Base-by-base conservation (phyloP, 768 basidiomycete genomes). In the Tylopilus vinaceipallidus region DNA sequence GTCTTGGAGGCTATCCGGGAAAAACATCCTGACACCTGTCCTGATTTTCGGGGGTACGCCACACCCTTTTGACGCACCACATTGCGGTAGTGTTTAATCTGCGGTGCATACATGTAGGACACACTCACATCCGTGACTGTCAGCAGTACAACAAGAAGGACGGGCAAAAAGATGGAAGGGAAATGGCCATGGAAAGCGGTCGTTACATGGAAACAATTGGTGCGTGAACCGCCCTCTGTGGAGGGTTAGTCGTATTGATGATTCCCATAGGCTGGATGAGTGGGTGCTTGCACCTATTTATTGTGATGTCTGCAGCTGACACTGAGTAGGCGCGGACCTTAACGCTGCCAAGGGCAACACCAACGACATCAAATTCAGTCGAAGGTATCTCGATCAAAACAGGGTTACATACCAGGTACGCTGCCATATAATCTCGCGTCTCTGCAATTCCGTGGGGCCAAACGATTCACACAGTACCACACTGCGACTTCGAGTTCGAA, bases 181-280 rank as follows among this genome's bases (percentile, higher is more conserved):
- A 54, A 16, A 56, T 65, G 56, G 58, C 85, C 2, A 63, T 93
- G 53, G 88, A 91, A 60, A 86, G 89, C 53, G 88, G 94, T n/a
- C 75, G 91, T 22, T 95, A 95, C 63, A 88, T 95, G 86, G 94
- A 97, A 71, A 97, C 93, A 8, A 73, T 95, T 47, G 91, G 90
- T 86, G 41, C 13, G 78, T 45, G 12, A 9, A 7, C 8, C 12
- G 0, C 17, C 34, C 26, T 26, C 6, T 17, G 26, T 27, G 23
- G 7, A 20, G 4, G 19, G 17, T n/a, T 10, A n/a, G 23, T 32
- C 30, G 2, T 14, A 33, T 6, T 29, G 1, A 36, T 37, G 8
- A 35, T 26, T 32, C 35, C 41, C 24, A 26, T 22, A 65, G 68
- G 84, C 10, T 91, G 83, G 81, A 71, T 88, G 73, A 84, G 88